These are phyloP conservation scores for Ophiocordyceps sinensis DNA, from an alignment of 2,329 filamentous ascomycete genomes.

Conservation along the genomic window DNA sequence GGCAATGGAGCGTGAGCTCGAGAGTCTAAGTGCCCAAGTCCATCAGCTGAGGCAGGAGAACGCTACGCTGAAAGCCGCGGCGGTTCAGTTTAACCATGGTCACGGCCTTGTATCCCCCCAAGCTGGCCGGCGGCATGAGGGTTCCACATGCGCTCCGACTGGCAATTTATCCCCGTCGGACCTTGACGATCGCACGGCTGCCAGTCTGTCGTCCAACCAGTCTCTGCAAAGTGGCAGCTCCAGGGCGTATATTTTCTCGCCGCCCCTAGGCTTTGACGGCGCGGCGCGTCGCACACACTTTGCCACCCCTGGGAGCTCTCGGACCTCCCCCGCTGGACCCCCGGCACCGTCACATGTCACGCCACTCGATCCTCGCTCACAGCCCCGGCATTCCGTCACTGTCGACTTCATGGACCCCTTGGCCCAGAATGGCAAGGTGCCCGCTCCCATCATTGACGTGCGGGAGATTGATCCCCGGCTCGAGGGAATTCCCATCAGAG, in stretches of 20 bases:
- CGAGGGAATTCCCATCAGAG: slow-evolving; percentile 44
- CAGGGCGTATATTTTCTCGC: slow-evolving; percentile 8
- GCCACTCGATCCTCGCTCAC: slow-evolving; percentile 30
- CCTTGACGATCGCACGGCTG: not conserved
- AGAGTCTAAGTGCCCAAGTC: not conserved
- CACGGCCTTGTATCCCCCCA: not conserved
- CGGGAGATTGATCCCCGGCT: slow-evolving; percentile 41
- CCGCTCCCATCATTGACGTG: slow-evolving; percentile 38
- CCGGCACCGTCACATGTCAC: slow-evolving; percentile 22
- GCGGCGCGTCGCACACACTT: slow-evolving; percentile 21
- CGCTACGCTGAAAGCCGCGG: not conserved
- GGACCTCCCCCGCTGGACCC: slow-evolving; percentile 17
- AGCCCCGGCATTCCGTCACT: slow-evolving; percentile 19
- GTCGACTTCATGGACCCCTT: slow-evolving; percentile 21
- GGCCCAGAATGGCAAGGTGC: slow-evolving; percentile 15
- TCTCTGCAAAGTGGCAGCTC: slow-evolving; percentile 7
- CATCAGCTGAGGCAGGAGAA: slow-evolving; percentile 1
- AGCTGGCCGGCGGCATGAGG: not conserved
- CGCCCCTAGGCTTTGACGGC: slow-evolving; percentile 19
- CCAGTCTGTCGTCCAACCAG: slow-evolving; percentile 6
- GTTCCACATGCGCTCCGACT: too few species aligned
- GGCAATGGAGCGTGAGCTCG: not conserved
- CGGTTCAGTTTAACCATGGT: too few species aligned
- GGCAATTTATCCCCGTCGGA: not conserved
- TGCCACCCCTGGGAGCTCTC: slow-evolving; percentile 14